Evolutionary conservation across 2,329 filamentous ascomycete species (phyloP), one percentile per base, ranked within the genome.

Genomic region (Cryphonectria parasitica): DNA sequence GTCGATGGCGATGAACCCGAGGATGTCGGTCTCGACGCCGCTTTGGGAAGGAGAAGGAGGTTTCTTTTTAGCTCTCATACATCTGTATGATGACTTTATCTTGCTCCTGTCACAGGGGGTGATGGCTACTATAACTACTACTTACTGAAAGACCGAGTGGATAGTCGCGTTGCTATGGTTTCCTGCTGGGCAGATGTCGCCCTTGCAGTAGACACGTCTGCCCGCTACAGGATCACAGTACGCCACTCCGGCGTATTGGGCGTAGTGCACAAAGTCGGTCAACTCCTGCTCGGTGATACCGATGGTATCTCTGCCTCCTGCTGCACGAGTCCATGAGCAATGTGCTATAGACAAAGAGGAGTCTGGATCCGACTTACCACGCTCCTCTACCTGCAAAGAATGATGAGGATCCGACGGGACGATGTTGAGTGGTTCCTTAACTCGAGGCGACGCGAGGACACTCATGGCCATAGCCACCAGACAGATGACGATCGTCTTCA

Each of bases 1-100:
- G 76, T 90, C 88, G 31, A 83, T 79, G 39, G 84, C 83, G 39
- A 89, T 80, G 72, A 87, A 87, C 67, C 85, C 87, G 45, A 83
- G 78, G 45, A 85, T 82, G 69, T 79, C 71, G 71, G 75, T 75
- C 13, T 66, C 52, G 22, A 66, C 61, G 11, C 68, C 68, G 41
- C 71, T 72, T 34, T 34, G 13, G 15, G 17, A 43, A 17, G 41
- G 41, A 8, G 43, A 2, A 49, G 36, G 7, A 4, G 7, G 0
- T n/a, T n/a, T n/a, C n/a, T n/a, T n/a, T n/a, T n/a, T n/a, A 22
- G 45, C 7, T 2, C 3, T n/a, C 22, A 19, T 49, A 49, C 22
- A 49, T n/a, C 8, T n/a, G 10, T n/a, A 22, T 49, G 45, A n/a
- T 49, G 45, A 10, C 8, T 1, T 2, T 49, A n/a, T n/a, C 22